Base-by-base conservation (phyloP, 2,329 filamentous ascomycete species). In the Botryotinia convoluta region DNA sequence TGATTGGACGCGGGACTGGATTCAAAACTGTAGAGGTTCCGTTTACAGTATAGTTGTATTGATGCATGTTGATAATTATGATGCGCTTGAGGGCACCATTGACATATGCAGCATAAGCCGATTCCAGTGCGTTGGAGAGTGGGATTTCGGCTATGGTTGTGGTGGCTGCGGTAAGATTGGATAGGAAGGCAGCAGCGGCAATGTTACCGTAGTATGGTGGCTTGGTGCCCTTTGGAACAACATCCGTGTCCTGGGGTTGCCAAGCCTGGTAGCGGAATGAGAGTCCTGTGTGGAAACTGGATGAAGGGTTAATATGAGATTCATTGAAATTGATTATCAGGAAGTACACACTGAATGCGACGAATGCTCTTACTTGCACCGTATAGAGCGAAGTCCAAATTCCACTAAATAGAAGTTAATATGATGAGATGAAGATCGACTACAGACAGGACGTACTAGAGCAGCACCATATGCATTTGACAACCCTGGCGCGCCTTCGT, bases 381-480 rank as follows among this genome's bases (percentile, higher is more conserved):
- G 78, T 86, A 88, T 9, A 91, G 83, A 75, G 87, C 87, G 82
- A 90, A 91, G 80, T 91, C 89, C 20, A 91, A 78, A 37, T 84
- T 87, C 89, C 89, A 91, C 69, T 72, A 8, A 6, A 6, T 45
- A 45, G 14, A 59, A 45, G 42, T 70, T 5, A 70, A 32, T 44
- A 62, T 20, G 20, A 12, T n/a, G 26, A 22, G 22, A 44, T 26
- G 22, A 22, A 20, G 14, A 57, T 57, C n/a, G 10, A 44, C 12
- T 5, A 32, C 26, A 32, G 18, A 44, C 1, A 20, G 1, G 18
- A 51, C 69, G 8, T 67, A 72, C 69, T 29, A 91, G 86, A 16
- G 89, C 88, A 16, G 89, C 89, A 51, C 89, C 90, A 79, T 91
- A 92, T 0, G 87, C 84, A 81, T 91, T 89, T 57, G 88, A 90